Base-by-base conservation (phyloP, 176 grass and related monocot genomes). In the Cenchrus americanus region DNA sequence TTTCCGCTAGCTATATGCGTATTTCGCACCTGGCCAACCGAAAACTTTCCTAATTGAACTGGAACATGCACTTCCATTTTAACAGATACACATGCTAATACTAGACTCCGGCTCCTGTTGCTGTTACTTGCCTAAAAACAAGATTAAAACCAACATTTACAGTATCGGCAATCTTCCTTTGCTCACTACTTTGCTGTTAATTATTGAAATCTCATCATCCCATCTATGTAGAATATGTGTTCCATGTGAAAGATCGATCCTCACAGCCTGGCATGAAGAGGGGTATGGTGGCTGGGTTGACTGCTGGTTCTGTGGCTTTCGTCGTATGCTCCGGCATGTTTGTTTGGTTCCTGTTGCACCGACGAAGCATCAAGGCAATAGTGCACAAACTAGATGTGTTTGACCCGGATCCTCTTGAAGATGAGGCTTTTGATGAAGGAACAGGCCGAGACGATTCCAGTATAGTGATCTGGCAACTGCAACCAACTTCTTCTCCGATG, bases 221-320 rank as follows among this genome's bases (percentile, higher is more conserved):
- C 34, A 37, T 37, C 4, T 37, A 37, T 37, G 34, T 37, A 37
- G 34, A 37, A 37, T 30, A 30, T 30, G 27, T 51, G 49, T 13
- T 62, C 60, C 23, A 1, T 11, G 12, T 1, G 1, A 17, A 37
- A 17, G 63, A 15, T 32, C 32, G 30, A 37, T 66, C 30, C 30
- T 0, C 14, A 2, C 15, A 1, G 4, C 5, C 2, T 7, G 0
- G 55, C 18, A 19, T 0, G 10, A 8, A 7, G 55, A 1, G 6
- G 53, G 18, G 7, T 18, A 17, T 58, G 6, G 55, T 58, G 55
- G 55, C 19, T 0, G 19, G 18, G 0, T 6, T 22, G 1, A 58
- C 55, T 9, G 55, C 6, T 5, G 65, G 0, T 10, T 21, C 37
- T 5, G 2, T 42, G 37, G 65, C 30, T 1, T 68, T 41, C 2